Evolutionary conservation across 345 rosid species (phyloP).

Genomic region (Hypericum perforatum): DNA sequence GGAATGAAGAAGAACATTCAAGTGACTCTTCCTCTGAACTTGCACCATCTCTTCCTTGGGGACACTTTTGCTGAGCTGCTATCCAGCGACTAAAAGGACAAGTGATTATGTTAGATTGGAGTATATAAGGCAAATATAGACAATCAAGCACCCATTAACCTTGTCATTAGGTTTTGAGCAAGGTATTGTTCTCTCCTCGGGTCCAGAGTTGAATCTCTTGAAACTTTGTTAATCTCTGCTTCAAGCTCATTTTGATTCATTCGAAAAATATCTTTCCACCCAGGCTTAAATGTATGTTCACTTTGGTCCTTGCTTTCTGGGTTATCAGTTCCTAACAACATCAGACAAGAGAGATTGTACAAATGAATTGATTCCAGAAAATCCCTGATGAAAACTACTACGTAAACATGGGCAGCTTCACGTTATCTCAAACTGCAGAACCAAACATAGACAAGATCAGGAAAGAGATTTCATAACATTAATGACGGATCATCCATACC

Average conservation of each 20-base stretch:
- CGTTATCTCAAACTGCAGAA: too few relatives aligned
- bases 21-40: slow-evolving; percentile 41
- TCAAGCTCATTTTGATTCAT: slow-evolving; percentile 72
- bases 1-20: slow-evolving; percentile 56
- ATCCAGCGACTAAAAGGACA: slow-evolving; percentile 52
- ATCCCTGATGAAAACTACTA: too few relatives aligned
- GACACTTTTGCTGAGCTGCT: slow-evolving; percentile 55
- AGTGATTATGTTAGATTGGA: slow-evolving; percentile 6
- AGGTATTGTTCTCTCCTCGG: slow-evolving; percentile 67
- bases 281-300: slow-evolving; percentile 48
- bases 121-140: slow-evolving; percentile 11
- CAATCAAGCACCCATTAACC: slow-evolving; percentile 26
- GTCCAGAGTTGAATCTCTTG: slow-evolving; percentile 70
- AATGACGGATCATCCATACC: slow-evolving; percentile 21
- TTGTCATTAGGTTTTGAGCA: slow-evolving; percentile 66
- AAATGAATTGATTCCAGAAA: not conserved
- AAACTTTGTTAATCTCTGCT: slow-evolving; percentile 55
- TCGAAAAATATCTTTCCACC: slow-evolving; percentile 58
- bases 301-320: slow-evolving; percentile 35
- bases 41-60: slow-evolving; percentile 33
- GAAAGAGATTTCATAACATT: too few relatives aligned
- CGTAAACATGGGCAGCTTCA: too few relatives aligned
- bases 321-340: slow-evolving; percentile 28
- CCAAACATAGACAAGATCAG: too few relatives aligned
- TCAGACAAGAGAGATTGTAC: not conserved